These are phyloP conservation scores for Porcisia hertigi DNA, from an alignment of 208 protist genomes.

Conservation along the genomic window DNA sequence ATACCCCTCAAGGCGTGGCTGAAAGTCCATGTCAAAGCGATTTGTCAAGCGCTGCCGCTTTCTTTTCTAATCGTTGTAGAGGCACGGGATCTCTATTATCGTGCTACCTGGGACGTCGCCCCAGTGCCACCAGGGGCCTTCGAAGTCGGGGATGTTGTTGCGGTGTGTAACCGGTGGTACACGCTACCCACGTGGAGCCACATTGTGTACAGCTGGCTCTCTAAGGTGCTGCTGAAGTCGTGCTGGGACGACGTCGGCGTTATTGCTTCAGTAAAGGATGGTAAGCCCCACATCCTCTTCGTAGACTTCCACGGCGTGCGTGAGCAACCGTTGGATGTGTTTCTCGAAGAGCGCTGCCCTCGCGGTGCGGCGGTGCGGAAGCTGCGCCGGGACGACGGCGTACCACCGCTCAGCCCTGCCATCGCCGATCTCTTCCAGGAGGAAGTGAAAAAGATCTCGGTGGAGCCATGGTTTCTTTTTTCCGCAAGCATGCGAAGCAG, in stretches of 20 bases:
- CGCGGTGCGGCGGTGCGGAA: constrained; percentile 73
- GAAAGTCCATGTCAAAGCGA: constrained; percentile 72
- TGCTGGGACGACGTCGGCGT: constrained; percentile 89
- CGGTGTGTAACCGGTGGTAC: constrained; percentile 90
- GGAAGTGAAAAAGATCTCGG: constrained; percentile 62
- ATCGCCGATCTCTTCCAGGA: constrained; percentile 52
- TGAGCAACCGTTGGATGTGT: constrained; percentile 62
- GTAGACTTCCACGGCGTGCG: constrained; percentile 70
- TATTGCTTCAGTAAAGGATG: constrained; percentile 47
- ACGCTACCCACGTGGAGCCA: constrained; percentile 80
- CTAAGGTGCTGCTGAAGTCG: constrained; percentile 85
- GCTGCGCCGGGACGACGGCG: constrained; percentile 41
- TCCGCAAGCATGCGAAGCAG: constrained; percentile 62
- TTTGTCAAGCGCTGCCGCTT: constrained; percentile 71
- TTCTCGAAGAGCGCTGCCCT: constrained; percentile 56
- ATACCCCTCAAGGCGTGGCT: constrained; percentile 69
- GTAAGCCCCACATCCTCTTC: constrained; percentile 66
- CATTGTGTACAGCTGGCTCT: constrained; percentile 69
- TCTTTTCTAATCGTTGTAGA: constrained; percentile 83
- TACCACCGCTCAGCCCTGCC: constrained; percentile 29
- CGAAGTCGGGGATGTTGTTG: constrained; percentile 77
- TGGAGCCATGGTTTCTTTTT: constrained; percentile 87
- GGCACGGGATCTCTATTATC: constrained; percentile 82
- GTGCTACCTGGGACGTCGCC: constrained; percentile 71
- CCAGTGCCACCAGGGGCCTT: constrained; percentile 51